A percentile compares a stretch with the other conserved stretches of the same genome.
Evolutionary conservation across 805 yeast genomes (phyloP).

Genomic region (Suhomyces sp.): DNA sequence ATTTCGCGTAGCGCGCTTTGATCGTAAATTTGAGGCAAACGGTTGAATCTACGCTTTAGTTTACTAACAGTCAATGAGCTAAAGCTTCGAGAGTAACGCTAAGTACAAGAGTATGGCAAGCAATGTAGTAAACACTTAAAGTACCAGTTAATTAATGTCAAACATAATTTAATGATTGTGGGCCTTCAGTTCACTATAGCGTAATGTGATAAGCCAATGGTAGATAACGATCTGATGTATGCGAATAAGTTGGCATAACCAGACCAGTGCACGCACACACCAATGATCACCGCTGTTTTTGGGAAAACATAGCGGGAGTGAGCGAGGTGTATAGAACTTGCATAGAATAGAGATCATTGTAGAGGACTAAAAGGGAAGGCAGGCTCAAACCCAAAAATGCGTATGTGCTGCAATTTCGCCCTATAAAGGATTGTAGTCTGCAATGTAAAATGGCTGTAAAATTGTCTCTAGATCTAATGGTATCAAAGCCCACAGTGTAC

Average conservation of each 20-base stretch:
- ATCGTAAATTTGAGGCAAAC: neutral
- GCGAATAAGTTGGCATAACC: neutral
- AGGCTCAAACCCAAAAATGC: neutral
- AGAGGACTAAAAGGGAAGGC: neutral
- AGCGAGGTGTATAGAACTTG: neutral
- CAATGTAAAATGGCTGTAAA: neutral
- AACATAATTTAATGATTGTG: too few relatives aligned
- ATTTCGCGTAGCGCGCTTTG: neutral
- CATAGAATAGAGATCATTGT: neutral
- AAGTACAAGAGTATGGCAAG: neutral
- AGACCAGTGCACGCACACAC: neutral
- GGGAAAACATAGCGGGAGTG: neutral
- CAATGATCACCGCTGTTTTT: neutral
- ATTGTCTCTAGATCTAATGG: neutral
- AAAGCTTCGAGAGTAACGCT: neutral
- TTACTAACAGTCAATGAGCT: neutral
- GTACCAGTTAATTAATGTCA: too few relatives aligned
- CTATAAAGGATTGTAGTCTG: neutral
- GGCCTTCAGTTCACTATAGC: too few relatives aligned
- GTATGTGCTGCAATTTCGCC: neutral
- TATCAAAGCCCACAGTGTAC: neutral
- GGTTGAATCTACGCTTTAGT: neutral
- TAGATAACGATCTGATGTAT: too few relatives aligned
- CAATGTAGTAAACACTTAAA: too few relatives aligned
- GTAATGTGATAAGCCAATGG: too few relatives aligned